Evolutionary conservation across 1,139 yeast genomes (phyloP), one percentile per base, ranked within the genome.

Genomic region (Saccharomyces hybrid): DNA sequence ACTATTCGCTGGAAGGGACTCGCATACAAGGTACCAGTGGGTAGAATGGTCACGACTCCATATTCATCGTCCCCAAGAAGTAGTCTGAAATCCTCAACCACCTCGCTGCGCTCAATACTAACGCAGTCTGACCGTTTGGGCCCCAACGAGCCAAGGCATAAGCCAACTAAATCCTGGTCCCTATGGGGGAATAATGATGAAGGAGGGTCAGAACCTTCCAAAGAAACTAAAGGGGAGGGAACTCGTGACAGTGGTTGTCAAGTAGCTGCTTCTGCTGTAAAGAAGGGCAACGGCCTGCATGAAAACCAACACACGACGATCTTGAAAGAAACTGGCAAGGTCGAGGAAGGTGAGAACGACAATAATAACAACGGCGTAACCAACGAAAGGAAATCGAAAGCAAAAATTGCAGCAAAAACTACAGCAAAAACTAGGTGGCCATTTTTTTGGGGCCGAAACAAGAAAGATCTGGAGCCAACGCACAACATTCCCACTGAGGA

Each of bases 401-500:
- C 38, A 16, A 50, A 50, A 38, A 20, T 20, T 20, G 23, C 23
- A 20, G 23, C 23, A 20, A 20, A 3, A 20, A 20, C 2, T 7
- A 16, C 42, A 0, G 49, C 49, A 8, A 55, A 53, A 38, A 56
- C 55, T 29, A 52, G 61, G 1, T 66, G 70, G 70, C 60, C 65
- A 5, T 64, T 67, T 50, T 68, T 70, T 69, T 63, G 57, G 46
- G 58, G 64, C 31, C 48, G 29, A 28, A 47, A 16, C 51, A 49
- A 27, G 29, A 41, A 25, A 41, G 29, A 42, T 25, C 20, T 1
- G 31, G 38, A 9, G 46, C 46, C n/a, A 25, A 31, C 14, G 34
- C 46, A 23, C 25, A 25, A 20, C 47, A 13, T 38, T 44, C 31
- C 46, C 28, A 48, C 27, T 47, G 46, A n/a, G 4, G 31, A 0